These are phyloP conservation scores for Eucalyptus erythrocorys DNA, from an alignment of 345 rosid genomes.

Conservation along the genomic window DNA sequence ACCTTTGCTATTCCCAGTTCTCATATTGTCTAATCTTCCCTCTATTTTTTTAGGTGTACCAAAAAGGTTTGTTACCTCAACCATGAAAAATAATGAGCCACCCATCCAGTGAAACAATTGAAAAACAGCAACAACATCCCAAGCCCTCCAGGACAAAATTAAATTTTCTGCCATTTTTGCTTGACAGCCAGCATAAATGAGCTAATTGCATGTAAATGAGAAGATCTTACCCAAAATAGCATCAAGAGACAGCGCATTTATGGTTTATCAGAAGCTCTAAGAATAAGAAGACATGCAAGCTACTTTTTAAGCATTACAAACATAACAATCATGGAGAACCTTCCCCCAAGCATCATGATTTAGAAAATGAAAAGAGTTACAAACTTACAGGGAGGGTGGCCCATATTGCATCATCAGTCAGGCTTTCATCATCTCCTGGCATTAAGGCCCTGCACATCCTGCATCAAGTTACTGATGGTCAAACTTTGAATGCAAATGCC, in stretches of 20 bases:
- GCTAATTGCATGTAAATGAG: background rate
- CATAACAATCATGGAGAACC: background rate
- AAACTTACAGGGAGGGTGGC: constrained; percentile 86
- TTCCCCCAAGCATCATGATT: background rate
- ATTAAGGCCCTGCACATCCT: constrained; percentile 91
- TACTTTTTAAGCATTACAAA: background rate
- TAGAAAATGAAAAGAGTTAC: background rate
- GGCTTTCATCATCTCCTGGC: constrained; percentile 95
- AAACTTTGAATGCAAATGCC: background rate
- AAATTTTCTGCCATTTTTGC: background rate
- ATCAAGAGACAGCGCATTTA: background rate
- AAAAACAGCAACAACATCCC: background rate
- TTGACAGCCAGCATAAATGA: background rate
- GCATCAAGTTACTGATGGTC: background rate
- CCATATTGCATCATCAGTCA: constrained; percentile 94
- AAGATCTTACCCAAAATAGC: background rate
- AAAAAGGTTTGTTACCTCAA: background rate
- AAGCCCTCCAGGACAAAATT: background rate
- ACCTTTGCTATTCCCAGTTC: background rate
- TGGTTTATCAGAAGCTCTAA: background rate
- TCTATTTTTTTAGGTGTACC: background rate
- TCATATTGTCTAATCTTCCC: background rate
- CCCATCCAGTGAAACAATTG: background rate
- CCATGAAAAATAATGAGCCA: background rate
- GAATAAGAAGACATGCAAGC: background rate